Evolutionary conservation across 2,329 filamentous ascomycete genomes (phyloP).

Genomic region (Aspergillus versicolor): DNA sequence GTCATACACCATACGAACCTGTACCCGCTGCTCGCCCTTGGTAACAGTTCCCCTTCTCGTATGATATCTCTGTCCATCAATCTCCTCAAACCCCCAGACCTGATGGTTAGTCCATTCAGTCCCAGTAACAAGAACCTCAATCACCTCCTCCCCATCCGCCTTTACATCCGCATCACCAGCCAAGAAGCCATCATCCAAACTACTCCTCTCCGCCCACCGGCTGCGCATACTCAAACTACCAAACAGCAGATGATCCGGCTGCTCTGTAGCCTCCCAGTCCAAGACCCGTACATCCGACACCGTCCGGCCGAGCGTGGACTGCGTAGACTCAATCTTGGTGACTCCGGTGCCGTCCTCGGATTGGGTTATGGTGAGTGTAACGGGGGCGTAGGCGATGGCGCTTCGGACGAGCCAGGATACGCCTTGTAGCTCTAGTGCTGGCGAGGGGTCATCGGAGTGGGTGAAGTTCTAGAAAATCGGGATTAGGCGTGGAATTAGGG

Average conservation of each 20-base stretch:
- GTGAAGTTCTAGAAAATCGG: not conserved
- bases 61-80: not conserved
- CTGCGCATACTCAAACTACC: not conserved
- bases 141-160: not conserved
- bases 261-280: not conserved
- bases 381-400: constrained; percentile 59
- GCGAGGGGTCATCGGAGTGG: not conserved
- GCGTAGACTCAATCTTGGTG: not conserved
- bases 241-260: not conserved
- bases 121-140: not conserved
- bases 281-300: not conserved
- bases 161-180: not conserved
- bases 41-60: not conserved
- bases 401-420: constrained; percentile 77
- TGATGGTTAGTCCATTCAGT: not conserved
- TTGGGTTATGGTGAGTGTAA: not conserved
- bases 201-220: not conserved
- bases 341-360: not conserved
- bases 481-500: too few relatives aligned
- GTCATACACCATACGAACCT: not conserved
- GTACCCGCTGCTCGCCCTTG: not conserved
- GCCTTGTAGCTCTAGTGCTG: constrained; percentile 35
- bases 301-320: not conserved
- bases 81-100: not conserved
- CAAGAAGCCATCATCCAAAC: not conserved